Base-by-base conservation (phyloP, 192 early-diverging fungal species). In the Coemansia sp. region DNA sequence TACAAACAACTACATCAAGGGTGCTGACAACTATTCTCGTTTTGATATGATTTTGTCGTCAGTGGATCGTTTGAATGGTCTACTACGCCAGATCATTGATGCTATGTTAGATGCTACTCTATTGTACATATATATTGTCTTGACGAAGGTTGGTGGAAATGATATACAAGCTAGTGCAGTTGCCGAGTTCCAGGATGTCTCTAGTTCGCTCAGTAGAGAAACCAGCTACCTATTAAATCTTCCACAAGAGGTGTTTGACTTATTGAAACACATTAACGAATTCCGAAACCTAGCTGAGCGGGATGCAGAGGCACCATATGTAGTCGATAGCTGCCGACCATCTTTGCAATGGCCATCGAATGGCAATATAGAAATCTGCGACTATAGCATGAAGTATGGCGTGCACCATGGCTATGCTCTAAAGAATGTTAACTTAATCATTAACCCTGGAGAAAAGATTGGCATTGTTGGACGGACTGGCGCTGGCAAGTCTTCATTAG, bases 401-500 rank as follows among this genome's bases (percentile, higher is more conserved):
- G 27, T 31, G 6, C 66, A 70, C 36, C 59, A 72, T 59, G 66
- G 49, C 7, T 43, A 5, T 5, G 84, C 78, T 3, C 70, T 90
- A 1, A 54, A 75, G 0, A 65, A 82, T 11, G 42, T 89, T 2
- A 80, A 79, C 12, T 63, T 90, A 22, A 63, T 75, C 9, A 85
- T 89, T 3, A 20, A 67, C 8, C 65, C 87, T 3, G 86, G 89
- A 11, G 91, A 94, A 65, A 86, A 79, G 22, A 73, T 91, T 24
- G 91, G 89, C 5, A 78, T 86, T 15, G 78, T 84, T 24, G 85
- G 85, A 3, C 71, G 82, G 24, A 87, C 86, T 12, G 88, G 90
- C 11, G 88, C 88, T 9, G 90, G 90, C 1, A 91, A 91, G 62
- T 89, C 89, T 2, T 85, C 89, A 9, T 69, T 90, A 16, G 78